These are phyloP conservation scores for Aspergillus fischeri DNA, from an alignment of 2,329 filamentous ascomycete species.

Conservation along the genomic window DNA sequence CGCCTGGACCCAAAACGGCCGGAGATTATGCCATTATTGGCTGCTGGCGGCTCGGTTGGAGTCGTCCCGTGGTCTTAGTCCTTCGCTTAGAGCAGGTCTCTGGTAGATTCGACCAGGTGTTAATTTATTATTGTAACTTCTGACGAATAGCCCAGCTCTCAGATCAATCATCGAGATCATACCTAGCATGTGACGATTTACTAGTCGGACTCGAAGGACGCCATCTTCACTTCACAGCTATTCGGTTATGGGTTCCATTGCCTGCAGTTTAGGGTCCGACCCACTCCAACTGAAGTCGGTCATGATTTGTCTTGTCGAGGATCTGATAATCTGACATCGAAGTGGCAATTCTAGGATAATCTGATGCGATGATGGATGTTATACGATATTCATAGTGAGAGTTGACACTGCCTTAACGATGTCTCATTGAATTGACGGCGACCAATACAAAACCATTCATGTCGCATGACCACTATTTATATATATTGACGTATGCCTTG, in stretches of 20 bases:
- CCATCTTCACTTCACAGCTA: too few species aligned
- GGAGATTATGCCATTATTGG: background rate
- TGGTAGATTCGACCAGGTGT: background rate
- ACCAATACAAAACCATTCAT: background rate
- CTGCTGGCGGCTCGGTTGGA: background rate
- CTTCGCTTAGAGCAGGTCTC: background rate
- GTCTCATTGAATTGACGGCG: background rate
- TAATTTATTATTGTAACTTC: too few species aligned
- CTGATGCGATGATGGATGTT: too few species aligned
- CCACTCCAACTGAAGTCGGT: background rate
- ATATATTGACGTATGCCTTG: background rate
- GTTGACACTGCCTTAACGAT: too few species aligned
- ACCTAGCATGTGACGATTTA: background rate
- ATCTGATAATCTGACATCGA: too few species aligned
- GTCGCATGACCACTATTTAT: background rate
- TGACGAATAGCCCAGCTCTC: too few species aligned
- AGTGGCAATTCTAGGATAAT: too few species aligned
- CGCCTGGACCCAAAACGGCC: background rate
- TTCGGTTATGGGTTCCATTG: background rate
- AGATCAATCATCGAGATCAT: background rate
- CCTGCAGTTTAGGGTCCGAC: background rate
- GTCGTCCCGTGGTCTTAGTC: background rate
- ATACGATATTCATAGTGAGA: too few species aligned
- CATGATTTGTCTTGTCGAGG: too few species aligned
- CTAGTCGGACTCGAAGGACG: background rate